Conservation (phyloP, 257 asterid genomes). For the Handroanthus guayacan region DNA sequence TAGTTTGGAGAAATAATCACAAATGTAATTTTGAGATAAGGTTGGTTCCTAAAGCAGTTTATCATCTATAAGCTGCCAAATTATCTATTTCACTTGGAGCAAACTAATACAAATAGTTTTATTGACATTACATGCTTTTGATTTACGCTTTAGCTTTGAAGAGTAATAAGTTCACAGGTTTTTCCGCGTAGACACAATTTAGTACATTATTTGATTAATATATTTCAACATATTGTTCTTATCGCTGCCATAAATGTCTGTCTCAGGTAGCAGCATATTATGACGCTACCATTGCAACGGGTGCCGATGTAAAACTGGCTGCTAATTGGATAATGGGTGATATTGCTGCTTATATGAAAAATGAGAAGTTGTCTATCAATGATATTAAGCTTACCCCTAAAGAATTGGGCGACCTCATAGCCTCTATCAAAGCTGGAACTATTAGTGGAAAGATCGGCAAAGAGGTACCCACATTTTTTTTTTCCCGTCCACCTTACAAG, state of each 20-base stretch:
- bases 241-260: slow-evolving; percentile 30
- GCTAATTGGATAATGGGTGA: slow-evolving; percentile 99
- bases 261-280: slow-evolving; percentile 87
- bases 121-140: not conserved
- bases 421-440: slow-evolving; percentile 83
- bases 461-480: slow-evolving; percentile 59
- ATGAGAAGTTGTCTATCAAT: slow-evolving; percentile 72
- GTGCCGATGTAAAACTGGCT: slow-evolving; percentile 83
- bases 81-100: not conserved
- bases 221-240: not conserved
- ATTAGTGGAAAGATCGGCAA: slow-evolving; percentile 97
- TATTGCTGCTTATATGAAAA: slow-evolving; percentile 90
- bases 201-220: not conserved
- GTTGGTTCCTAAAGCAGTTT: not conserved
- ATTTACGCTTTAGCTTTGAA: slow-evolving; percentile 12
- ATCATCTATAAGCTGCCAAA: not conserved
- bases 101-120: not conserved
- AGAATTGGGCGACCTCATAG: slow-evolving; percentile 87
- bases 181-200: not conserved
- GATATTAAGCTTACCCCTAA: slow-evolving; percentile 81
- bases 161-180: not conserved
- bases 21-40: not conserved
- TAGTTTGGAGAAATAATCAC: not conserved
- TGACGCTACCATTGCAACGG: slow-evolving; percentile 72
- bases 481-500: not conserved